A percentile compares a stretch with the other conserved stretches of the same genome.
Evolutionary conservation across 2,329 filamentous ascomycete species (phyloP).

Genomic region (Aspergillus costaricaensis): DNA sequence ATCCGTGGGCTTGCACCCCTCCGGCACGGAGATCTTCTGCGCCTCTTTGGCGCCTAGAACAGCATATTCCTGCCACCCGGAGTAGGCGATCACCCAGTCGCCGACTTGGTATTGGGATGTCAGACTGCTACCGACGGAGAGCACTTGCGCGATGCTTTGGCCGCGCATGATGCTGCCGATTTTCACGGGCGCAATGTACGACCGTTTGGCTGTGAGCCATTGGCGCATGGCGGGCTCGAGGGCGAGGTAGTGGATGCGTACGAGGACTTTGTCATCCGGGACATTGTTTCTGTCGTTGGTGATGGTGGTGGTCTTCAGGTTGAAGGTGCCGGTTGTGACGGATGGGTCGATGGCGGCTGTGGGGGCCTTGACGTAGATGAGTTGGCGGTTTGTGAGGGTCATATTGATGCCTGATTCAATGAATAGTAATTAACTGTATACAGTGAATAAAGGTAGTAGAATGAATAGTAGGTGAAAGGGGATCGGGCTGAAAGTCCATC

Average conservation of each 20-base stretch:
- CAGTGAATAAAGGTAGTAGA: background rate
- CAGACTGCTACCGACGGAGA: conserved; percentile 54
- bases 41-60: conserved; percentile 57
- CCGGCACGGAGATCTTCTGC: conserved; percentile 48
- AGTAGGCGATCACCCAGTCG: conserved; percentile 54
- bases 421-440: no score
- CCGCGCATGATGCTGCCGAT: conserved; percentile 71
- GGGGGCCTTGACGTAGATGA: conserved; percentile 39
- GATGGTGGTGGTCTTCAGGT: conserved; percentile 28
- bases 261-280: conserved; percentile 61
- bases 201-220: conserved; percentile 62
- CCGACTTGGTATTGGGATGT: conserved; percentile 30
- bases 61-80: conserved; percentile 69
- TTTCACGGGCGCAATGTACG: conserved; percentile 69
- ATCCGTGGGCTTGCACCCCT: conserved; percentile 58
- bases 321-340: conserved; percentile 38
- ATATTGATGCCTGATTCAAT: conserved; percentile 10
- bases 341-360: conserved; percentile 40
- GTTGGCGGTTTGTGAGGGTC: conserved; percentile 37
- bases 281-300: conserved; percentile 27
- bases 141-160: conserved; percentile 59
- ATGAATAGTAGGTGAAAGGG: no score
- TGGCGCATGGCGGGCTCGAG: conserved; percentile 76
- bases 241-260: conserved; percentile 63
- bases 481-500: background rate